Base-by-base conservation (phyloP, 495 filamentous ascomycete genomes). In the Aspergillus biplanus region DNA sequence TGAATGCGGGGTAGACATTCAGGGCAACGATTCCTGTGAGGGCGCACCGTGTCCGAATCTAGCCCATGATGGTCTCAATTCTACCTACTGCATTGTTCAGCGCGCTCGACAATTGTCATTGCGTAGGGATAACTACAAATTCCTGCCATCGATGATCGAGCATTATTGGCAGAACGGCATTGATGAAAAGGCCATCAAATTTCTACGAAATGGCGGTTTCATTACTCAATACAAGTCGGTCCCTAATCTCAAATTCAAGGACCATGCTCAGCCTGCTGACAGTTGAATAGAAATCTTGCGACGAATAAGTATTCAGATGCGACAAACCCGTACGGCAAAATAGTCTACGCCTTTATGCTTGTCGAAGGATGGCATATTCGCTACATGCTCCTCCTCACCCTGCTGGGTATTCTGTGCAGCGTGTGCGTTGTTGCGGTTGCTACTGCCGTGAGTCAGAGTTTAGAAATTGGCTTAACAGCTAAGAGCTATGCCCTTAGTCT, bases 291-390 rank as follows among this genome's bases (percentile, higher is more conserved):
- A n/a, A 13, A 48, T 21, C 46, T 48, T 48, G 13, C 12, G 6
- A 48, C 46, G 13, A n/a, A 48, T 16, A 48, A 48, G 16, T 48
- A 48, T 48, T 48, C 46, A n/a, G 46, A 48, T 48, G 46, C 46
- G 7, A 5, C 46, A 21, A 48, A 48, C 46, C 46, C 46, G 46
- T 48, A 48, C n/a, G 46, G 46, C 11, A 48, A 48, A 48, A 16
- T 48, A 21, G 46, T 48, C n/a, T 48, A 48, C n/a, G 46, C 46
- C 16, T 48, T 48, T 4, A n/a, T 21, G 46, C 6, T 48, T 15
- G 46, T 48, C 16, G 46, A 48, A 48, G 46, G 46, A n/a, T 48
- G 46, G 46, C 46, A 16, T 48, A 48, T 48, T 48, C 46, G 46
- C n/a, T 48, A 48, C n/a, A 48, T 48, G 46, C 46, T 48, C 12